phyloP scores from a whole-genome alignment of 495 filamentous ascomycete species.

The Penicillium samsonianum region DNA sequence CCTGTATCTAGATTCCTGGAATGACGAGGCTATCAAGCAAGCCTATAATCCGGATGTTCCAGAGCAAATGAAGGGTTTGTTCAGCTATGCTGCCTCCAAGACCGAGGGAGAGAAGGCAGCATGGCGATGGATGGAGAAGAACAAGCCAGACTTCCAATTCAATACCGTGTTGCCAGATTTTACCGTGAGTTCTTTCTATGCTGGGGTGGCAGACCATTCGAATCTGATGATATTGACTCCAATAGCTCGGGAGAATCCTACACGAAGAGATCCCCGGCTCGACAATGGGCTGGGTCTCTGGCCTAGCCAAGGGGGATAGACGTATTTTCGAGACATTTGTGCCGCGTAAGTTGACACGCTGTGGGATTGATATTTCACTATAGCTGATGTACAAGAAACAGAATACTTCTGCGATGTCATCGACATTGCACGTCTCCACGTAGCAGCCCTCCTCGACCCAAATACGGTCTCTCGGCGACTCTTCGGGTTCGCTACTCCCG shows the following conservation, averaged over 20 bases:
- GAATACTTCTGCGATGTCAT: conserved; percentile 49
- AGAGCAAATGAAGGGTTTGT: conserved; percentile 25
- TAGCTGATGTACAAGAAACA: conserved; percentile 13
- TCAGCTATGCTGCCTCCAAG: conserved; percentile 59
- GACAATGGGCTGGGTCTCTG: conserved; percentile 6
- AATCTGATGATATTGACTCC: not conserved
- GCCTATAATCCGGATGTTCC: conserved; percentile 39
- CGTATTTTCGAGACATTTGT: not conserved
- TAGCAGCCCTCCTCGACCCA: conserved; percentile 47
- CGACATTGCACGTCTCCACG: conserved; percentile 51
- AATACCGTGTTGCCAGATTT: conserved; percentile 53
- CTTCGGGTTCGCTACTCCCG: conserved; percentile 31
- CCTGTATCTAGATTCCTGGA: conserved; percentile 40
- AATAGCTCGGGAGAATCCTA: conserved; percentile 6
- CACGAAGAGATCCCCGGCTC: conserved; percentile 8
- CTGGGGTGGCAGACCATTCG: not conserved
- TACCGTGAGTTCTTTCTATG: conserved; percentile 29
- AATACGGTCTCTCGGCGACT: conserved; percentile 46
- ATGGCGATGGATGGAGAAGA: conserved; percentile 54
- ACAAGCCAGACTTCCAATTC: conserved; percentile 50
- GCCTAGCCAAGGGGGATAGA: conserved; percentile 31
- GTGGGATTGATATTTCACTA: not conserved
- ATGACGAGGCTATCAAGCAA: conserved; percentile 44
- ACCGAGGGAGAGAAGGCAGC: conserved; percentile 52
- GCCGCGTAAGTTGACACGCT: conserved; percentile 2